Conservation (phyloP, 176 grass and related monocot species). For the Echinochloa phyllopogon region DNA sequence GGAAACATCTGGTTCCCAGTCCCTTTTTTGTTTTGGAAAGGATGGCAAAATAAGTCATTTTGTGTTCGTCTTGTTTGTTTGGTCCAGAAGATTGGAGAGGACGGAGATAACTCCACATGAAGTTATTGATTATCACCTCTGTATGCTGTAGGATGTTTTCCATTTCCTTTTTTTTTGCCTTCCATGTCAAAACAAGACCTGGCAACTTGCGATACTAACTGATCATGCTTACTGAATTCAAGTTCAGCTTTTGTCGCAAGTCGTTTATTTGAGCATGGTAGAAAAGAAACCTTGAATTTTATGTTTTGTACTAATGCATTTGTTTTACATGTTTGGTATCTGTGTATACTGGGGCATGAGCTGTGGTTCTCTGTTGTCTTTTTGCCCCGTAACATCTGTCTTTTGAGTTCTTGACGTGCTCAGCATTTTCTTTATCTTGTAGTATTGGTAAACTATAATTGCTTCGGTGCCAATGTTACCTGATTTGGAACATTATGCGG, state of each 20-base stretch:
- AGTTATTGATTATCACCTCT: slow-evolving; percentile 57
- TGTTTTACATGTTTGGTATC: background rate
- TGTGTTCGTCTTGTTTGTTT: slow-evolving; percentile 55
- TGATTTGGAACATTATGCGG: too few species aligned
- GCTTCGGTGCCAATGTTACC: too few species aligned
- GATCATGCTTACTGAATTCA: slow-evolving; percentile 39
- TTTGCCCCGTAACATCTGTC: background rate
- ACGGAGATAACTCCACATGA: slow-evolving; percentile 46
- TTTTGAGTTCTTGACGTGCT: too few species aligned
- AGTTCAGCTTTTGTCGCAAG: slow-evolving; percentile 16
- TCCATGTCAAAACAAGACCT: slow-evolving; percentile 55
- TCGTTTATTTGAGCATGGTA: slow-evolving; percentile 11
- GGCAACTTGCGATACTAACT: slow-evolving; percentile 46
- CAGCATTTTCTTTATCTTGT: too few species aligned
- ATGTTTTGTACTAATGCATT: slow-evolving; percentile 26
- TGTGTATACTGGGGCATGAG: background rate
- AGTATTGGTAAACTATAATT: too few species aligned
- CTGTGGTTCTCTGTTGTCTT: background rate
- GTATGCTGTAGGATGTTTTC: slow-evolving; percentile 53
- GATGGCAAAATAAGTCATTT: slow-evolving; percentile 65
- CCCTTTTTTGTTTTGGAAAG: slow-evolving; percentile 53
- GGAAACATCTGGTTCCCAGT: slow-evolving; percentile 16
- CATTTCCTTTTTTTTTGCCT: slow-evolving; percentile 45
- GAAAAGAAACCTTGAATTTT: background rate
- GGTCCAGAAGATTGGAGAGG: slow-evolving; percentile 52